These are phyloP conservation scores for Cytauxzoon felis DNA, from an alignment of 169 alveolate genomes.

Conservation along the genomic window DNA sequence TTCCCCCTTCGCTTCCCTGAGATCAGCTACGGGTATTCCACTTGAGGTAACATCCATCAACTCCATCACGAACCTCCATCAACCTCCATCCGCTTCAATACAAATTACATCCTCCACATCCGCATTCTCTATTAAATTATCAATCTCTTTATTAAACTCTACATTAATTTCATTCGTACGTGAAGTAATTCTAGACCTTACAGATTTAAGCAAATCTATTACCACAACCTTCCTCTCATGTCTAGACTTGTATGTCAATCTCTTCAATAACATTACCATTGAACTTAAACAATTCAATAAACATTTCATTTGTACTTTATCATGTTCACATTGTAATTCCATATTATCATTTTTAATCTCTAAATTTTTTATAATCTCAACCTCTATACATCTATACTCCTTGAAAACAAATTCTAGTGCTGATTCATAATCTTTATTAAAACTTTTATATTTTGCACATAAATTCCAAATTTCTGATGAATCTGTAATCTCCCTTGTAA, in stretches of 20 bases:
- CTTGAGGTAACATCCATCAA: too few relatives aligned
- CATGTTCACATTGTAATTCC: constrained; percentile 37
- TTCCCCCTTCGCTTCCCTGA: too few relatives aligned
- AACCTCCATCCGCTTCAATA: constrained; percentile 13
- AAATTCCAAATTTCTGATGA: constrained; percentile 43
- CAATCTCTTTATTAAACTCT: constrained; percentile 26
- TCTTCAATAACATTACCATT: constrained; percentile 41
- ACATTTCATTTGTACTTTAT: constrained; percentile 29
- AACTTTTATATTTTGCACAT: constrained; percentile 36
- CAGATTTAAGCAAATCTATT: constrained; percentile 18
- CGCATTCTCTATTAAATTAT: constrained; percentile 36
- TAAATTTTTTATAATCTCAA: constrained; percentile 13
- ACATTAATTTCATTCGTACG: constrained; percentile 38
- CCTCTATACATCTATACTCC: constrained; percentile 44
- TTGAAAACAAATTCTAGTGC: constrained; percentile 51
- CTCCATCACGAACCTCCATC: not conserved
- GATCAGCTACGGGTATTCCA: too few relatives aligned
- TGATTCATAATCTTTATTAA: constrained; percentile 31
- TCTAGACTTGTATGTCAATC: constrained; percentile 8
- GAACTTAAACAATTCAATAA: constrained; percentile 27
- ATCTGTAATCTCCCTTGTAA: constrained; percentile 45
- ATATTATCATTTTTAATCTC: constrained; percentile 25
- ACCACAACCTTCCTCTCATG: constrained; percentile 23
- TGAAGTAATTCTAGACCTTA: constrained; percentile 23
- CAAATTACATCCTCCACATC: constrained; percentile 49